Evolutionary conservation across 768 basidiomycete genomes (phyloP).

Genomic region (Termitomyces sp.): DNA sequence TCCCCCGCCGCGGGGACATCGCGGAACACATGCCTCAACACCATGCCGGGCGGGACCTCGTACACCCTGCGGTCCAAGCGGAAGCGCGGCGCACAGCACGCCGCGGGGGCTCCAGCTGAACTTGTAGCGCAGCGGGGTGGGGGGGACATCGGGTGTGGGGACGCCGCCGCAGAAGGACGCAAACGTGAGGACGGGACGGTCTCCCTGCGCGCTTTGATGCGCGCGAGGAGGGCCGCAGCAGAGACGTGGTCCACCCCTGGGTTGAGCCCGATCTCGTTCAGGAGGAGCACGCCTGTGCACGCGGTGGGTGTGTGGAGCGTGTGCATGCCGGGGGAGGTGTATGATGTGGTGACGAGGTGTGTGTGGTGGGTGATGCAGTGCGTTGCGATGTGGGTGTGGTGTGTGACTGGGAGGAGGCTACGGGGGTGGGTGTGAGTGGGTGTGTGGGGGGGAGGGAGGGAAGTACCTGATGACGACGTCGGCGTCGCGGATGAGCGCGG

Average conservation of each 20-base stretch:
- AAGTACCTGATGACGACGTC: conserved; percentile 82
- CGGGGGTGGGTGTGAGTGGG: no score
- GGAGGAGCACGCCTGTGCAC: conserved; percentile 60
- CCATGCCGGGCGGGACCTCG: conserved; percentile 41
- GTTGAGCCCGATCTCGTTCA: conserved; percentile 90
- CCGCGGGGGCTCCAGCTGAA: conserved; percentile 92
- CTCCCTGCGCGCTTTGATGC: conserved; percentile 45
- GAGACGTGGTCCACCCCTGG: conserved; percentile 90
- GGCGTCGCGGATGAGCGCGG: conserved; percentile 52
- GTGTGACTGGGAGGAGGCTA: not conserved
- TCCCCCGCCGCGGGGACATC: conserved; percentile 60
- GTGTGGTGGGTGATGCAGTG: no score
- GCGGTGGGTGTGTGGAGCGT: conserved; percentile 37
- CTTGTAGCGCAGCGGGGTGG: conserved; percentile 72
- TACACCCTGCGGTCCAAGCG: conserved; percentile 51
- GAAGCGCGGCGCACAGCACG: conserved; percentile 74
- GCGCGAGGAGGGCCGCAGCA: conserved; percentile 63
- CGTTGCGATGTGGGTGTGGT: not conserved
- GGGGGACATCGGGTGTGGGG: conserved; percentile 59
- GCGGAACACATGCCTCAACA: conserved; percentile 57
- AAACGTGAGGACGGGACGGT: conserved; percentile 62
- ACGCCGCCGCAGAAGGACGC: conserved; percentile 91
- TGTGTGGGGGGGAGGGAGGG: no score
- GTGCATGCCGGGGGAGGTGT: rapidly evolving
- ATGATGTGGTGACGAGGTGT: not conserved